Evolutionary conservation across 2,329 filamentous ascomycete species (phyloP).

Genomic region (Colletotrichum melonis): DNA sequence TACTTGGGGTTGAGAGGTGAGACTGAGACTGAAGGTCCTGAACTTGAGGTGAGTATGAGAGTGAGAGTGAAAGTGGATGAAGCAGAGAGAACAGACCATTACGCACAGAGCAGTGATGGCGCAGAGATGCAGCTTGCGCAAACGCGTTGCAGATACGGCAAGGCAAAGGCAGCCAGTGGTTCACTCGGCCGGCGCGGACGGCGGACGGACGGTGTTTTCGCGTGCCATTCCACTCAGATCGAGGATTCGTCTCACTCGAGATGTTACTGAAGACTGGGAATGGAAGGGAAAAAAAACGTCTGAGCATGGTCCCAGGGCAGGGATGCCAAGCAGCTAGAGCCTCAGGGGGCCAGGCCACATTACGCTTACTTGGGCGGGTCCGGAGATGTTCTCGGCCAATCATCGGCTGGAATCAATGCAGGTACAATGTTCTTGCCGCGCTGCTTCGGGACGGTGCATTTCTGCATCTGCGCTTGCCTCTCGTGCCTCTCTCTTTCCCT

Average conservation of each 20-base stretch:
- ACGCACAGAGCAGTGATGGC: slow-evolving; percentile 5
- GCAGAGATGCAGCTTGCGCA: neutral
- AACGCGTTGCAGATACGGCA: neutral
- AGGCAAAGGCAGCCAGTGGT: neutral
- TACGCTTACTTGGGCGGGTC: slow-evolving; percentile 18
- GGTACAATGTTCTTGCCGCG: slow-evolving; percentile 6
- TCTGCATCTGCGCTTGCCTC: neutral
- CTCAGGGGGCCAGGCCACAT: slow-evolving; percentile 25
- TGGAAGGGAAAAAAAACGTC: slow-evolving; percentile 9
- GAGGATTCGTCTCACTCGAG: neutral
- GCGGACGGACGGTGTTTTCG: too few relatives aligned
- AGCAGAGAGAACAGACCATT: slow-evolving; percentile 10
- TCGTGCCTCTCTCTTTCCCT: neutral
- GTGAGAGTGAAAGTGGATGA: neutral
- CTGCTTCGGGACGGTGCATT: neutral
- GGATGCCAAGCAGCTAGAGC: slow-evolving; percentile 31
- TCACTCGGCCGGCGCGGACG: neutral
- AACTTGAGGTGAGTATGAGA: neutral
- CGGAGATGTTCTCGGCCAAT: neutral
- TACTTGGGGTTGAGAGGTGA: neutral
- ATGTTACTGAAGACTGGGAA: neutral
- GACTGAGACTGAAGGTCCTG: neutral
- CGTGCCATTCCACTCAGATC: neutral
- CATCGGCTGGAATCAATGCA: neutral
- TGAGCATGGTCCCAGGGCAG: slow-evolving; percentile 30